Conservation (phyloP, 2,329 filamentous ascomycete species). For the Didymella exigua region DNA sequence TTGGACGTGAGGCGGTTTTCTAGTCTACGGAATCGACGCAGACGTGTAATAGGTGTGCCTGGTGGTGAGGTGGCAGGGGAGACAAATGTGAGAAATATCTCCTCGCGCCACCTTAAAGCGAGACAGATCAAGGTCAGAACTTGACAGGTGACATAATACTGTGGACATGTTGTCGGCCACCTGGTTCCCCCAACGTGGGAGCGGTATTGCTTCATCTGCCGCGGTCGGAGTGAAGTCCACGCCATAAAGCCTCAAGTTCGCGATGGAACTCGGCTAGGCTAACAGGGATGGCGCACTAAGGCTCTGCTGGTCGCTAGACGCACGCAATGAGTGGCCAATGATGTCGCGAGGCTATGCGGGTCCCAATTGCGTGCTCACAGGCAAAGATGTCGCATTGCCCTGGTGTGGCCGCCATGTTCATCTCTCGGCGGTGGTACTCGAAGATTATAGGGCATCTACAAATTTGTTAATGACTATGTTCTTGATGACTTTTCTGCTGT, state of each 20-base stretch:
- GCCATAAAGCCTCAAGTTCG: constrained; percentile 22
- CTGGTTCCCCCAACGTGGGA: constrained; percentile 1
- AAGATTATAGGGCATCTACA: neutral
- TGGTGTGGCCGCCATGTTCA: constrained; percentile 11
- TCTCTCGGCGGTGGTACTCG: constrained; percentile 6
- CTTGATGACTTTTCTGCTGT: constrained; percentile 12
- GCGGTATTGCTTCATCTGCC: constrained; percentile 12
- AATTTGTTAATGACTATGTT: constrained; percentile 6
- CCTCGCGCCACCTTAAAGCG: constrained; percentile 9
- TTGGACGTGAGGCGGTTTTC: neutral
- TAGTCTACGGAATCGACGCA: constrained; percentile 1
- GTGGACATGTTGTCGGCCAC: constrained; percentile 21
- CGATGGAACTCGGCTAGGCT: constrained; percentile 32
- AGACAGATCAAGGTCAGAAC: constrained; percentile 9
- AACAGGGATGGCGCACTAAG: constrained; percentile 35
- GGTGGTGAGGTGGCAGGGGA: constrained; percentile 7
- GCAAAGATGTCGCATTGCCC: constrained; percentile 40
- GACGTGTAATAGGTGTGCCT: constrained; percentile 8
- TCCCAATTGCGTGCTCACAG: constrained; percentile 44
- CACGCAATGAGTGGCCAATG: constrained; percentile 30
- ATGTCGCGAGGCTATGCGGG: neutral
- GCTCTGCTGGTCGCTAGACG: constrained; percentile 26
- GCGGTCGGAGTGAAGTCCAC: constrained; percentile 19
- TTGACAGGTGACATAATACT: constrained; percentile 35
- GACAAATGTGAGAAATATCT: neutral